Base-by-base conservation (phyloP, 2,329 filamentous ascomycete genomes). In the Pezizomycotina sp. region DNA sequence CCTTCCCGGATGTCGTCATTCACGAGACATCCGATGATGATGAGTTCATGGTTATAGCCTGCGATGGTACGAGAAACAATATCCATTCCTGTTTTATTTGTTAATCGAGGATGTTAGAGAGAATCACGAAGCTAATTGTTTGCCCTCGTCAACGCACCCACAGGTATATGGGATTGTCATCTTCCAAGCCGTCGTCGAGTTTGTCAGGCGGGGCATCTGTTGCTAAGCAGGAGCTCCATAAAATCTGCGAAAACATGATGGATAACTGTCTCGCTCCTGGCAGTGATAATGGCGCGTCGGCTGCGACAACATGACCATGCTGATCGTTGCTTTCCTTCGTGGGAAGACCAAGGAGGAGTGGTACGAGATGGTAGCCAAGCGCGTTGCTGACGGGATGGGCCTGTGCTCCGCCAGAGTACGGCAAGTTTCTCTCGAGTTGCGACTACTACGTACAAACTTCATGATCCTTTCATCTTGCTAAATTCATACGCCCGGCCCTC, bases 161-260 rank as follows among this genome's bases (percentile, higher is more conserved):
- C 54, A 98, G 89, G 89, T 59, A 98, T 98, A 59, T 98, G 89
- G 89, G 89, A 98, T 61, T 95, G 89, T 59, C 89, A 59, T 93
- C 89, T 38, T 98, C 89, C 89, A 98, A 64, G 81, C 86, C 24
- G 89, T 98, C 21, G 65, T 95, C 50, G 89, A 98, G 60, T 98
- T 98, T 56, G 89, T 95, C 47, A 73, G 89, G 57, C 77, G 89
- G 55, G 89, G 89, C 38, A 92, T 98, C n/a, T 58, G 86, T 83
- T 31, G 84, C 84, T 33, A 92, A 92, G 65, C 89, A 98, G 62
- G 79, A 91, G 31, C 70, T 98, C 33, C 74, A 84, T 37, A 79
- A 80, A 57, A 95, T 98, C 53, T 95, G 86, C 60, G 89, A 98
- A 62, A 98, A 98, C 64, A 92, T 98, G 82, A 98, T 98, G 89